phyloP scores from a whole-genome alignment of 2,329 filamentous ascomycete species.

The Ascochyta fabae region DNA sequence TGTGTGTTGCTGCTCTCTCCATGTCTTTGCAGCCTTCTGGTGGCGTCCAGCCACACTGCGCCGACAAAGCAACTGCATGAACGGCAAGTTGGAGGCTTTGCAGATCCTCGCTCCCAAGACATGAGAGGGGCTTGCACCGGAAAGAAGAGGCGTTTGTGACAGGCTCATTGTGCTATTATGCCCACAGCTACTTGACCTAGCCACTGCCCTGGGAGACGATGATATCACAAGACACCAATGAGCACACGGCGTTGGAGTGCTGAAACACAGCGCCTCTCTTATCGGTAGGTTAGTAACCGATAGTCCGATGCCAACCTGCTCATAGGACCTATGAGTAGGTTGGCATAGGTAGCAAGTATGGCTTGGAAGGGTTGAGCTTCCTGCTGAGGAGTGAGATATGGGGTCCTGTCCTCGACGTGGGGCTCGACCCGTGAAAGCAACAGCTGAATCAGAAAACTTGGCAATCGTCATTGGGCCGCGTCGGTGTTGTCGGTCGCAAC shows the following conservation, averaged over 20 bases:
- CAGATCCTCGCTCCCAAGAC: background rate
- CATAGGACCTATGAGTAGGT: no score
- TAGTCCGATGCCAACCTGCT: background rate
- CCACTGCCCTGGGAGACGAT: slow-evolving; percentile 5
- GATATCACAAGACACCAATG: slow-evolving; percentile 10
- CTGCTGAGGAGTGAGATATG: background rate
- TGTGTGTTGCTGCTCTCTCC: background rate
- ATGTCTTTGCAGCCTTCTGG: background rate
- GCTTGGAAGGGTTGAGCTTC: background rate
- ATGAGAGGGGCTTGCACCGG: background rate
- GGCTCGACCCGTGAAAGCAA: background rate
- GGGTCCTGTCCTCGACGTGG: background rate
- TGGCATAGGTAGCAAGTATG: background rate
- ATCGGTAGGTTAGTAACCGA: slow-evolving; percentile 5
- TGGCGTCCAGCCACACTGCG: background rate
- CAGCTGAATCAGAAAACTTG: slow-evolving; percentile 17
- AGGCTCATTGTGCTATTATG: background rate
- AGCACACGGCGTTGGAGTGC: background rate
- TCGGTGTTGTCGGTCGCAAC: slow-evolving; percentile 8
- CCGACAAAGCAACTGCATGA: background rate
- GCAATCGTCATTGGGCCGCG: slow-evolving; percentile 33
- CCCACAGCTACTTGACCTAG: slow-evolving; percentile 5
- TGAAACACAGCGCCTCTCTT: slow-evolving; percentile 12
- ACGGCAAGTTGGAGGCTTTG: background rate
- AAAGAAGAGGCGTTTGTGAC: background rate